These are phyloP conservation scores for Sporothrix mexicana DNA, from an alignment of 2,329 filamentous ascomycete species.

Conservation along the genomic window DNA sequence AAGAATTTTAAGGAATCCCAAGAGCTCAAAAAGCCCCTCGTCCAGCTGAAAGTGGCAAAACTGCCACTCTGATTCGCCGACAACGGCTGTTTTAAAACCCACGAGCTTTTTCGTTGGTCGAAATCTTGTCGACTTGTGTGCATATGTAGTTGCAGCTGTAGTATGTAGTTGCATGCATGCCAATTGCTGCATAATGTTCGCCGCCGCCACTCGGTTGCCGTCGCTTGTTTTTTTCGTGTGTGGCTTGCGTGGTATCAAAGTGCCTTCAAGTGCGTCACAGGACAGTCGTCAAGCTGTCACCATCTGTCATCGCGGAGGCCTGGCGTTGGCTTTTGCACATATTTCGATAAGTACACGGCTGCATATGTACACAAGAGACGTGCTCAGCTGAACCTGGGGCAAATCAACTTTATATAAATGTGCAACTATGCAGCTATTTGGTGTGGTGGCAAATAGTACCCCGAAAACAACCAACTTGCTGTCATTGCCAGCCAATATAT, in stretches of 20 bases:
- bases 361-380: background rate
- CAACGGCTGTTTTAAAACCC: background rate
- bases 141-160: background rate
- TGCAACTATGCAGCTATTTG: background rate
- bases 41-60: conserved; percentile 23
- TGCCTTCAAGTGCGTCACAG: too few species aligned
- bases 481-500: background rate
- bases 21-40: background rate
- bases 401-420: background rate
- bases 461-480: background rate
- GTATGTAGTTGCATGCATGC: background rate
- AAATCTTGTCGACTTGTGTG: too few species aligned
- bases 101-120: background rate
- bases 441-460: background rate
- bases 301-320: background rate
- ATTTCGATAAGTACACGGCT: background rate
- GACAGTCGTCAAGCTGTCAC: background rate
- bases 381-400: background rate
- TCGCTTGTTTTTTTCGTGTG: background rate
- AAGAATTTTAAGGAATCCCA: background rate
- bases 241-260: background rate
- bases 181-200: too few species aligned
- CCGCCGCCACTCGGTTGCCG: background rate
- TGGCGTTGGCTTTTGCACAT: background rate
- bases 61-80: conserved; percentile 14